Evolutionary conservation across 2,329 filamentous ascomycete genomes (phyloP).

Genomic region (Talaromyces amestolkiae): DNA sequence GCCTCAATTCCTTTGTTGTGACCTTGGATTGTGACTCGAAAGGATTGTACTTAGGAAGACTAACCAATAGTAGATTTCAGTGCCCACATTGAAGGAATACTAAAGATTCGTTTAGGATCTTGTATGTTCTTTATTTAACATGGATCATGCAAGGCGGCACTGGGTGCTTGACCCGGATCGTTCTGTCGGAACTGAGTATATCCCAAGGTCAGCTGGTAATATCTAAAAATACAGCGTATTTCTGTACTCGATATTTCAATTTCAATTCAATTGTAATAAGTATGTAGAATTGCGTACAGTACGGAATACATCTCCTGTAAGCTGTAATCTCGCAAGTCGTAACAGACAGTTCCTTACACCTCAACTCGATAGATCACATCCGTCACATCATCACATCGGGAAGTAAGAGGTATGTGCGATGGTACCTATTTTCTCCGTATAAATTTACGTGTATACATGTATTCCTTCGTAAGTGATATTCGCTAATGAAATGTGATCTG

Average conservation of each 20-base stretch:
- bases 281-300: not conserved
- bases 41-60: not conserved
- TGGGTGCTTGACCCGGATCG: not conserved
- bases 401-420: not conserved
- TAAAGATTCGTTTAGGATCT: not conserved
- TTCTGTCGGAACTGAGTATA: not conserved
- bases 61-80: not conserved
- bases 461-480: not conserved
- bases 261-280: not conserved
- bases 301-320: not conserved
- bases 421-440: not conserved
- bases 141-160: constrained; percentile 5
- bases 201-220: not conserved
- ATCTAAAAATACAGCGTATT: too few relatives aligned
- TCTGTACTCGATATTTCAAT: not conserved
- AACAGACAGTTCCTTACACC: not conserved
- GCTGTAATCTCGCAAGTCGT: not conserved
- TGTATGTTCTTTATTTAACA: not conserved
- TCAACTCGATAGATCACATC: constrained; percentile 1
- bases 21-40: not conserved
- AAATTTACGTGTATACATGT: not conserved
- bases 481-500: not conserved
- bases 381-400: not conserved
- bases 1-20: not conserved
- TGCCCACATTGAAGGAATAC: not conserved